Conservation (phyloP, 164 flowering plant species). For the Pachysandra terminalis region DNA sequence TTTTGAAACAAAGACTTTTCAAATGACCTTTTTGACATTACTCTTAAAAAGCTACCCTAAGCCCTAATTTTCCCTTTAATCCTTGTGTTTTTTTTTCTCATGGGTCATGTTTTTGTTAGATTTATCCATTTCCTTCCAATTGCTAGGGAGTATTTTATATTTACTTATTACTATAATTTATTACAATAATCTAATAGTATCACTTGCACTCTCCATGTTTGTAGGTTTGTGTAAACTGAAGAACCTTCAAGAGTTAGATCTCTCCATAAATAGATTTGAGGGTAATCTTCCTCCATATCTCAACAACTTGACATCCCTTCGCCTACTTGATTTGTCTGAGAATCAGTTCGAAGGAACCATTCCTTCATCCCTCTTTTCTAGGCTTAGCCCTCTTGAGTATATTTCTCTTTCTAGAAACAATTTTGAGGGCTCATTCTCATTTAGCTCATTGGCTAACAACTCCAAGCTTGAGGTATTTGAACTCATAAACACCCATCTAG, state of each 20-base stretch:
- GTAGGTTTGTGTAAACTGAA: too few species aligned
- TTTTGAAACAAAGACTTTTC: too few species aligned
- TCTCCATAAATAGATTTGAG: too few species aligned
- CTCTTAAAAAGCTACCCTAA: too few species aligned
- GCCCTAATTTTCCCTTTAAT: too few species aligned
- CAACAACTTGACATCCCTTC: constrained; percentile 14
- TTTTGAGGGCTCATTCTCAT: constrained; percentile 10
- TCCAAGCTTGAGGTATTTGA: constrained; percentile 4
- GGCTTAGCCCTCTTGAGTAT: constrained; percentile 8
- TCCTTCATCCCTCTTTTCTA: not conserved
- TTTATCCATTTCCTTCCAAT: not conserved
- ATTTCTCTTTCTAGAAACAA: constrained; percentile 6
- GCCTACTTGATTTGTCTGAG: constrained; percentile 4
- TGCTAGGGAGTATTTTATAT: too few species aligned
- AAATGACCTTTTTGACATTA: too few species aligned
- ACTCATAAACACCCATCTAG: not conserved
- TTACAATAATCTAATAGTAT: too few species aligned
- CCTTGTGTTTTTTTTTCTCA: too few species aligned
- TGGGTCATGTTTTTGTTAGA: not conserved
- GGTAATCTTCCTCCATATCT: too few species aligned
- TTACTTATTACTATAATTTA: too few species aligned
- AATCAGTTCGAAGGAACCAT: constrained; percentile 16
- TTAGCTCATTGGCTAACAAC: constrained; percentile 10
- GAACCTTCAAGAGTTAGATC: too few species aligned
- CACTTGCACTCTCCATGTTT: not conserved